Percentiles rank a stretch among this genome's conserved stretches.
These are phyloP conservation scores for Candida mattraensis DNA, from an alignment of 805 yeast species.

Conservation along the genomic window DNA sequence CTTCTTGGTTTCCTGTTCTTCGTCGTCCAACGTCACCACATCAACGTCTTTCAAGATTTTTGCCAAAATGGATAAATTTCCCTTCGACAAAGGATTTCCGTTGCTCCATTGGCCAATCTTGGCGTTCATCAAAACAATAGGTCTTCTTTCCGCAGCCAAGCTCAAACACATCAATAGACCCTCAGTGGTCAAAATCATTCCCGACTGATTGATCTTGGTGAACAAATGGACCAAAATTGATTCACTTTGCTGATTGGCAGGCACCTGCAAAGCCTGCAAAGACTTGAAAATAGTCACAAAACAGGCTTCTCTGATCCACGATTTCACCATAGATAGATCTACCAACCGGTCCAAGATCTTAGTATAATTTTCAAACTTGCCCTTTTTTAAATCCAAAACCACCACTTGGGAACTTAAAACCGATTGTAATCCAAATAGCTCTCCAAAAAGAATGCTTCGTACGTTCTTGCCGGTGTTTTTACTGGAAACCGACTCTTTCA, in stretches of 20 bases:
- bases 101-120: slow-evolving; percentile 55
- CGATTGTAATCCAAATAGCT: slow-evolving; percentile 80
- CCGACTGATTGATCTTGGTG: slow-evolving; percentile 45
- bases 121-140: slow-evolving; percentile 17
- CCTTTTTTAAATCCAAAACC: slow-evolving; percentile 18
- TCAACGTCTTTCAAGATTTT: slow-evolving; percentile 63
- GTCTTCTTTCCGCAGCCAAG: slow-evolving; percentile 38
- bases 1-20: slow-evolving; percentile 42
- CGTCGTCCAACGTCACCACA: slow-evolving; percentile 38
- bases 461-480: slow-evolving; percentile 77
- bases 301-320: slow-evolving; percentile 86
- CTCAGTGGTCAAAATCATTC: slow-evolving; percentile 68
- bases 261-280: slow-evolving; percentile 29
- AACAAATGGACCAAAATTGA: slow-evolving; percentile 31
- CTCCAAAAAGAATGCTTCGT: slow-evolving; percentile 77
- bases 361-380: slow-evolving; percentile 32
- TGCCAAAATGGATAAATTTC: slow-evolving; percentile 61
- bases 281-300: slow-evolving; percentile 68
- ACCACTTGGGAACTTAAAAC: slow-evolving; percentile 56
- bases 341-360: slow-evolving; percentile 48
- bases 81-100: slow-evolving; percentile 70
- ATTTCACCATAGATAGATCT: slow-evolving; percentile 60
- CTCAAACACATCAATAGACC: slow-evolving; percentile 73
- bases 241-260: slow-evolving; percentile 14
- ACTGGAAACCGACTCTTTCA: slow-evolving; percentile 38